Conservation (phyloP, 2,329 filamentous ascomycete genomes). For the Tolypocladium sp. region DNA sequence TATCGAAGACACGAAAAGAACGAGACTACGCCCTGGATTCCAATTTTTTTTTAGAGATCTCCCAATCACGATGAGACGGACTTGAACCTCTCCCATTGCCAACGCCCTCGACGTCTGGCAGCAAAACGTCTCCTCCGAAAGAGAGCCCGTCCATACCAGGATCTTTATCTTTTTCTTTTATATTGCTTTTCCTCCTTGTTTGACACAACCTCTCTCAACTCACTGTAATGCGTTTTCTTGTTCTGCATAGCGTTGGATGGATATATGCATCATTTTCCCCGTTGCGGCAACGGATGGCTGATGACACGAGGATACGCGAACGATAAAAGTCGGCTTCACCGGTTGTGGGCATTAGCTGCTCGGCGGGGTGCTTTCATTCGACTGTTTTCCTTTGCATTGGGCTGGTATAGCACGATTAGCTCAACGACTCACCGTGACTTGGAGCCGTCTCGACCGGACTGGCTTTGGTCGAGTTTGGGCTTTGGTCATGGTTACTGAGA, state of each 20-base stretch:
- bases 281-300: neutral
- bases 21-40: constrained; percentile 9
- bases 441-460: neutral
- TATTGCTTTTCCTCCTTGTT: neutral
- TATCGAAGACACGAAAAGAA: constrained; percentile 21
- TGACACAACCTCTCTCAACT: neutral
- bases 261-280: neutral
- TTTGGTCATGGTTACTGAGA: neutral
- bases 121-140: neutral
- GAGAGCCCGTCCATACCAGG: neutral
- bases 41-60: neutral
- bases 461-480: neutral
- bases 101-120: neutral
- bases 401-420: neutral
- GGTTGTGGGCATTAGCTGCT: neutral
- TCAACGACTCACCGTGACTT: neutral
- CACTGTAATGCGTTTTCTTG: neutral
- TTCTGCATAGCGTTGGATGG: neutral
- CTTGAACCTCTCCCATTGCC: neutral
- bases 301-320: neutral
- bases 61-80: neutral
- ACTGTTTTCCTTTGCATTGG: neutral
- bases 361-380: neutral
- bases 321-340: neutral
- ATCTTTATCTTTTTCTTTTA: neutral